A percentile compares a stretch with the other conserved stretches of the same genome.
phyloP scores from a whole-genome alignment of 1,284 basidiomycete genomes.

The Ustilago lituana region DNA sequence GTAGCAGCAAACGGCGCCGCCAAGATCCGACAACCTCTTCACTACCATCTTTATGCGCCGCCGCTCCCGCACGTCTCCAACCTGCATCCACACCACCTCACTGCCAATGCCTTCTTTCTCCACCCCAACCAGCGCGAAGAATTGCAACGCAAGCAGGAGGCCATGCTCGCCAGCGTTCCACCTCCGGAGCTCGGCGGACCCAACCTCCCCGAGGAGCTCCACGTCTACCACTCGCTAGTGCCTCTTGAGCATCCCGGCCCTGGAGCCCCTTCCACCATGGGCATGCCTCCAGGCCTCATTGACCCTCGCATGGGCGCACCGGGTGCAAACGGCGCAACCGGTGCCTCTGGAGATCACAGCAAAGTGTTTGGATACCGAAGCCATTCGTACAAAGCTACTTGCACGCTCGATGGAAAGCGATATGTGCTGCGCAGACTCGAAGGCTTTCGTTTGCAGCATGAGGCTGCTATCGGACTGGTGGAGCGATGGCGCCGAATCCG shows the following conservation, averaged over 20 bases:
- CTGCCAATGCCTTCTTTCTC: constrained; percentile 72
- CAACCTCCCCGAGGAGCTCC: constrained; percentile 83
- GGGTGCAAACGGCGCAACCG: constrained; percentile 48
- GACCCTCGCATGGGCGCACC: constrained; percentile 56
- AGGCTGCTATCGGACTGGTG: constrained; percentile 82
- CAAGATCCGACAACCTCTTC: constrained; percentile 71
- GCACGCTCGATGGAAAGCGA: constrained; percentile 79
- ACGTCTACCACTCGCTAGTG: constrained; percentile 88
- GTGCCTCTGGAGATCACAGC: constrained; percentile 60
- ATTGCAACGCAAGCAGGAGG: constrained; percentile 83
- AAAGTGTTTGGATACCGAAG: constrained; percentile 74
- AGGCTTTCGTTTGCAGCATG: constrained; percentile 78
- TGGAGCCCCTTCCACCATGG: constrained; percentile 31
- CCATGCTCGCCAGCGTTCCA: constrained; percentile 71
- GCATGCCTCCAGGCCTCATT: constrained; percentile 44
- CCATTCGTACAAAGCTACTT: constrained; percentile 83
- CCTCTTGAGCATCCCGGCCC: constrained; percentile 74
- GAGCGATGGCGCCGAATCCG: constrained; percentile 87
- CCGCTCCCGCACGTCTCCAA: constrained; percentile 72
- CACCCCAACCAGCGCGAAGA: constrained; percentile 80
- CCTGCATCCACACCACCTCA: constrained; percentile 69
- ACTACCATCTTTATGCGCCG: constrained; percentile 89
- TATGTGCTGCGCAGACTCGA: constrained; percentile 86
- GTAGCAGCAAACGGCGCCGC: constrained; percentile 34
- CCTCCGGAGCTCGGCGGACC: constrained; percentile 69